Base-by-base conservation (phyloP, 768 basidiomycete species). In the Dentipellis sp. region DNA sequence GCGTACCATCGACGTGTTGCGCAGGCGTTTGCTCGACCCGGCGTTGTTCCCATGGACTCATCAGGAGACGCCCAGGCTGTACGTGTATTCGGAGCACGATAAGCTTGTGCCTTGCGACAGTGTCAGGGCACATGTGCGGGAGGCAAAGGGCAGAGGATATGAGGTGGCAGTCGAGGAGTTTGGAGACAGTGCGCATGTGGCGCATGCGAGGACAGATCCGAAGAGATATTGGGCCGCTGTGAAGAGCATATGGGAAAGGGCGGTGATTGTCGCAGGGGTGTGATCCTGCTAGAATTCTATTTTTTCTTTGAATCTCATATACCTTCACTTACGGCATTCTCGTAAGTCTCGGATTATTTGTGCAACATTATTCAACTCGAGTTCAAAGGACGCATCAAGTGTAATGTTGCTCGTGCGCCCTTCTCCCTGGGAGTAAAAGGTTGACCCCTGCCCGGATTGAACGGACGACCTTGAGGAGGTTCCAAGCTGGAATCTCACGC, bases 31-130 rank as follows among this genome's bases (percentile, higher is more conserved):
- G 23, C 57, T 58, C 53, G 54, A 62, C 6, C 66, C 69, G 2
- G 51, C 19, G 8, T 39, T 73, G 23, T 56, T 73, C 4, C 70
- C 70, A 0, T 71, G 72, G 71, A 67, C 62, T 61, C 57, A 54
- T 14, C 9, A 29, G 29, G 50, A 53, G 9, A 72, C 72, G 11
- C 72, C 70, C 0, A 60, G 74, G 10, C 39, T 74, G 35, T 74
- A 74, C 45, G 38, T 74, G 17, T 74, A 66, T 57, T 74, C 71
- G 10, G 62, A 60, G 47, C 63, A 58, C 12, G 72, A 74, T 40
- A 50, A 53, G 36, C 14, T 71, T 7, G 64, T 74, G 16, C 69
- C 67, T 4, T 66, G 64, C 60, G 3, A 57, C 40, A 62, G 58
- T 2, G 63, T 74, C 7, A 60, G 66, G 40, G 42, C 50, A 14